These are phyloP conservation scores for Daldinia vernicosa DNA, from an alignment of 495 filamentous ascomycete species.

Conservation along the genomic window DNA sequence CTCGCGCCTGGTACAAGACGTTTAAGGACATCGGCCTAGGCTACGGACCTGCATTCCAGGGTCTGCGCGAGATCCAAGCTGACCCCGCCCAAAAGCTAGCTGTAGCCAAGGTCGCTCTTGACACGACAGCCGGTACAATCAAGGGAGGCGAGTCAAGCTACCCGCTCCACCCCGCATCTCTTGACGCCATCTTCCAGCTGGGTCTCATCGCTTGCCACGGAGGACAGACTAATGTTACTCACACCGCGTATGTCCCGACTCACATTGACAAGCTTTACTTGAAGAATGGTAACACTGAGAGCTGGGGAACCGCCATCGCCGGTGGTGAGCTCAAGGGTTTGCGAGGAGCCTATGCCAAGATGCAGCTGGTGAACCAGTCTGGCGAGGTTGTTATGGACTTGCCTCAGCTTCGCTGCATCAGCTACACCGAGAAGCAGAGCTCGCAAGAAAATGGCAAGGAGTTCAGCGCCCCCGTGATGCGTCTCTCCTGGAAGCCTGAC, in stretches of 20 bases:
- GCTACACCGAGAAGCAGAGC: slow-evolving; percentile 4
- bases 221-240: slow-evolving; percentile 7
- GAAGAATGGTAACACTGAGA: slow-evolving; percentile 27
- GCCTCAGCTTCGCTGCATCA: slow-evolving; percentile 1
- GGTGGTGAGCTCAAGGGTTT: slow-evolving; percentile 11
- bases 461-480: slow-evolving; percentile 19
- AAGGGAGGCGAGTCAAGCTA: slow-evolving; percentile 42
- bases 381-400: neutral
- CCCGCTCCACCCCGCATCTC: slow-evolving; percentile 52
- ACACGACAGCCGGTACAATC: slow-evolving; percentile 42
- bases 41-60: slow-evolving; percentile 41
- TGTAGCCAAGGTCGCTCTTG: slow-evolving; percentile 33
- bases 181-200: slow-evolving; percentile 42
- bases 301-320: slow-evolving; percentile 17
- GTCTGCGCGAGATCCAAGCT: slow-evolving; percentile 22
- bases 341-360: slow-evolving; percentile 14
- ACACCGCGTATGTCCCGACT: slow-evolving; percentile 13
- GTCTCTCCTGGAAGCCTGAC: slow-evolving; percentile 33
- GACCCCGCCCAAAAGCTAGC: slow-evolving; percentile 10
- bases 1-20: slow-evolving; percentile 30
- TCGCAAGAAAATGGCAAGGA: neutral
- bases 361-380: neutral
- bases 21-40: slow-evolving; percentile 37
- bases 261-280: slow-evolving; percentile 17
- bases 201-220: slow-evolving; percentile 39